A percentile compares a stretch with the other conserved stretches of the same genome.
These are phyloP conservation scores for Saccharomyces kudriavzevii DNA, from an alignment of 805 yeast genomes.

Conservation along the genomic window DNA sequence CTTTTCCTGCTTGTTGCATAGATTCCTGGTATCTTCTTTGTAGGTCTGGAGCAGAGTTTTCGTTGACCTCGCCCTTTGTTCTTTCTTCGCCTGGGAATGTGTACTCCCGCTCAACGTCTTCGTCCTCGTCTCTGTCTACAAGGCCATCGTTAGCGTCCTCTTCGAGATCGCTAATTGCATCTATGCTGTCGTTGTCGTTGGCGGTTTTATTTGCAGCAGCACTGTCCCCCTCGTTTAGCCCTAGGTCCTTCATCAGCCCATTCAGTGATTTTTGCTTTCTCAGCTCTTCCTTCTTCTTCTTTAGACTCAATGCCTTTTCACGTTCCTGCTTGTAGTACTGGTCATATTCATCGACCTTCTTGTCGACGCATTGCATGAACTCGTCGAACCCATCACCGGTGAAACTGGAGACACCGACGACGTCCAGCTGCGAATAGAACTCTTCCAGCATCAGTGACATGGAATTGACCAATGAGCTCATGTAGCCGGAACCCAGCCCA, in stretches of 20 bases:
- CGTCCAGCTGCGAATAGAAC: slow-evolving; percentile 85
- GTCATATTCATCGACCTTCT: slow-evolving; percentile 80
- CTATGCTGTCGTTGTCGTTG: slow-evolving; percentile 44
- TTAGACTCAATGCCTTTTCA: slow-evolving; percentile 67
- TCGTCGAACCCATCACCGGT: slow-evolving; percentile 95
- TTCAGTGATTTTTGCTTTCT: slow-evolving; percentile 64
- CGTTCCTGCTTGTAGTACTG: slow-evolving; percentile 78
- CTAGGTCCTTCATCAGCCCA: slow-evolving; percentile 79
- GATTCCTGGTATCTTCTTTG: slow-evolving; percentile 70
- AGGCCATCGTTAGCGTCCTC: slow-evolving; percentile 38
- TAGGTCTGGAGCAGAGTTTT: slow-evolving; percentile 36
- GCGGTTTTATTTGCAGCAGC: slow-evolving; percentile 11
- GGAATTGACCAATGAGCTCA: slow-evolving; percentile 88
- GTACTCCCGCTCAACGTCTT: slow-evolving; percentile 56
- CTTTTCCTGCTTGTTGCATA: slow-evolving; percentile 52
- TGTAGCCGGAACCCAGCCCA: slow-evolving; percentile 67
- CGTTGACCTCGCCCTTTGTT: slow-evolving; percentile 47
- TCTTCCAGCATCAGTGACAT: slow-evolving; percentile 95
- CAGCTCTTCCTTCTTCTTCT: slow-evolving; percentile 65
- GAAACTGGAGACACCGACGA: slow-evolving; percentile 84
- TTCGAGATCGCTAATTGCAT: slow-evolving; percentile 39
- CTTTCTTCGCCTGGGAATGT: slow-evolving; percentile 63
- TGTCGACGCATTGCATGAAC: slow-evolving; percentile 73
- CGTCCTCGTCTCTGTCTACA: slow-evolving; percentile 39
- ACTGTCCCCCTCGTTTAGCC: slow-evolving; percentile 36